A percentile compares a stretch with the other conserved stretches of the same genome.
These are phyloP conservation scores for Fraxinus sp. DNA, from an alignment of 305 asterid species.

Conservation along the genomic window DNA sequence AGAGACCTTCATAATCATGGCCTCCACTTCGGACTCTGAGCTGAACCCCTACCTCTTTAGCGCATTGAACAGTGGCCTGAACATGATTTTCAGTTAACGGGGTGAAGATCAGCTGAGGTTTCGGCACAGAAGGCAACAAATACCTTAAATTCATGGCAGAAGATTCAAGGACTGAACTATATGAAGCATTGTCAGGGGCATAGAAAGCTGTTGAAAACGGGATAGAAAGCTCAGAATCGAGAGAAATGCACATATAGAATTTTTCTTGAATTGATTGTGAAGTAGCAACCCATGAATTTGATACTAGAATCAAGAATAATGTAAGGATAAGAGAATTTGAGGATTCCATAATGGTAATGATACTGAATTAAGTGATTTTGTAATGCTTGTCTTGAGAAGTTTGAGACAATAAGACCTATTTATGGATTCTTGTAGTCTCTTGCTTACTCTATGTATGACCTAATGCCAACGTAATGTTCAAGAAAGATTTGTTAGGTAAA, in stretches of 20 bases:
- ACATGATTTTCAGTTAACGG: constrained; percentile 63
- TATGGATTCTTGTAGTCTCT: constrained; percentile 23
- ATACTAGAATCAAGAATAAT: constrained; percentile 21
- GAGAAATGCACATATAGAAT: constrained; percentile 57
- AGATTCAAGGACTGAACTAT: constrained; percentile 46
- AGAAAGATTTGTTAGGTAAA: constrained; percentile 12
- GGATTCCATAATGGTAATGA: constrained; percentile 31
- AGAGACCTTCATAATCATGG: constrained; percentile 74
- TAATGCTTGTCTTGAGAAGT: constrained; percentile 20
- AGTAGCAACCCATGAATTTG: constrained; percentile 21
- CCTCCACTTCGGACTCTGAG: constrained; percentile 74
- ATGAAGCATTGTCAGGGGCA: constrained; percentile 58
- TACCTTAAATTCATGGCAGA: constrained; percentile 69
- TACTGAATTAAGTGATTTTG: constrained; percentile 27
- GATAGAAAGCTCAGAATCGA: constrained; percentile 58
- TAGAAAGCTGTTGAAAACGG: constrained; percentile 63
- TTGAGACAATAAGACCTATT: constrained; percentile 29
- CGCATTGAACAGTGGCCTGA: constrained; percentile 58
- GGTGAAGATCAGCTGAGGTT: constrained; percentile 70
- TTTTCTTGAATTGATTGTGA: constrained; percentile 47
- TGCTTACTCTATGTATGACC: constrained; percentile 22
- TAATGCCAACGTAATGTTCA: constrained; percentile 21
- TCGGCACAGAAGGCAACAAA: constrained; percentile 45
- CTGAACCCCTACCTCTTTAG: constrained; percentile 43
- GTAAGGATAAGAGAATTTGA: constrained; percentile 28